phyloP scores from a whole-genome alignment of 768 basidiomycete genomes.

The Lactarius pseudohatsudake region DNA sequence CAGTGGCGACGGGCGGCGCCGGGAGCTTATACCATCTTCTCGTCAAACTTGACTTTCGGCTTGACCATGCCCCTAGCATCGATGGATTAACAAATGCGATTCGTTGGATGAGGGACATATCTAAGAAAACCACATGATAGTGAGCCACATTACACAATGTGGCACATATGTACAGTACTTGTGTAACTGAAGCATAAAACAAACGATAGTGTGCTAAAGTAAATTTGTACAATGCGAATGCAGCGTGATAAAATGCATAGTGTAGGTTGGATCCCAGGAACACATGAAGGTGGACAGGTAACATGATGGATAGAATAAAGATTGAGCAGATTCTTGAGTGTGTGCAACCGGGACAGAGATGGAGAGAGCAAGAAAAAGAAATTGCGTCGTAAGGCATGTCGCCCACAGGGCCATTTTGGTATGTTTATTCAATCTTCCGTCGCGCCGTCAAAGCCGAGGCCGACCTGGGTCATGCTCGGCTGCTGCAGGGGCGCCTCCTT shows the following conservation, averaged over 20 bases:
- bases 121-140: constrained; percentile 7
- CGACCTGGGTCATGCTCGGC: constrained; percentile 24
- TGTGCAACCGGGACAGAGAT: constrained; percentile 9
- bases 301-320: constrained; percentile 24
- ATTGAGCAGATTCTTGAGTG: constrained; percentile 27
- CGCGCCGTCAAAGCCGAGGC: constrained; percentile 43
- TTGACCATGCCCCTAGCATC: constrained; percentile 1
- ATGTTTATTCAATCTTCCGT: constrained; percentile 42
- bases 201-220: constrained; percentile 18
- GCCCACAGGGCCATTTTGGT: constrained; percentile 1
- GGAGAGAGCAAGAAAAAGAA: background rate
- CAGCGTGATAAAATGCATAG: constrained; percentile 21
- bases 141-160: constrained; percentile 19
- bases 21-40: constrained; percentile 30
- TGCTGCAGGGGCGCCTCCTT: constrained; percentile 42
- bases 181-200: constrained; percentile 28
- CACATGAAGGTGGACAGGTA: constrained; percentile 17
- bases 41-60: constrained; percentile 25
- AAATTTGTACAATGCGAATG: constrained; percentile 29
- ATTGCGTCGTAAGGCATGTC: constrained; percentile 1
- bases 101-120: constrained; percentile 20
- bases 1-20: constrained; percentile 21
- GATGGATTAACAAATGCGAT: constrained; percentile 8
- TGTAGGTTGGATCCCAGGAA: constrained; percentile 24
- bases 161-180: constrained; percentile 15